Base-by-base conservation (phyloP, 1,284 basidiomycete genomes). In the Cryptococcus jaspeensis region DNA sequence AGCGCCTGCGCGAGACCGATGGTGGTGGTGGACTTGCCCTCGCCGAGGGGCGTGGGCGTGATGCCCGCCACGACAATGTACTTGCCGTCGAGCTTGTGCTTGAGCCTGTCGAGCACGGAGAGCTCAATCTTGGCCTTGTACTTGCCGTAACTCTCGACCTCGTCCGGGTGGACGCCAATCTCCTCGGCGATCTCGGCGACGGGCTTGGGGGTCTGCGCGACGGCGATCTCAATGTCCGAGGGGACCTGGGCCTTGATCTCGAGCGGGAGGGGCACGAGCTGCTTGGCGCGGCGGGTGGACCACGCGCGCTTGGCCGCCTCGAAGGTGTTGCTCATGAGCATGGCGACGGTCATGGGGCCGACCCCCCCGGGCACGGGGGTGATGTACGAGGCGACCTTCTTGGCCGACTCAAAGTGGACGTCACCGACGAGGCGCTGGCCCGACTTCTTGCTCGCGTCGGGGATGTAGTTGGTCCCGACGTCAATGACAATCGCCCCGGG, bases 321-420 rank as follows among this genome's bases (percentile, higher is more conserved):
- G 63, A 93, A 81, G 0, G 95, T 95, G 80, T 99, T 99, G 72
- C 87, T 84, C 95, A 99, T 98, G 65, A 99, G 87, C 83, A 98
- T 85, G 42, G 96, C 96, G 59, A 99, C 96, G 9, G 96, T 99
- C 95, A 98, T 97, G 32, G 96, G 96, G 22, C 96, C 96, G 53
- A 99, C 96, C 63, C 96, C 96, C 73, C 93, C 93, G 0, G 96
- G 96, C 16, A 99, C 96, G 43, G 96, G 96, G 0, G 96, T 99
- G 73, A 99, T 97, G 76, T 87, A 81, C 4, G 88, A 87, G 7
- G 94, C 95, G 60, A 90, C 85, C 55, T 82, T 74, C 49, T 84
- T 80, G 36, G 91, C 95, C 13, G 87, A 84, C 5, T 83, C 82
- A 73, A 86, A 98, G 70, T 97, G 87, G 57, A 99, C 92, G 78